Evolutionary conservation across 2,329 filamentous ascomycete genomes (phyloP), one percentile per base, ranked within the genome.

Genomic region (Daldinia sp.): DNA sequence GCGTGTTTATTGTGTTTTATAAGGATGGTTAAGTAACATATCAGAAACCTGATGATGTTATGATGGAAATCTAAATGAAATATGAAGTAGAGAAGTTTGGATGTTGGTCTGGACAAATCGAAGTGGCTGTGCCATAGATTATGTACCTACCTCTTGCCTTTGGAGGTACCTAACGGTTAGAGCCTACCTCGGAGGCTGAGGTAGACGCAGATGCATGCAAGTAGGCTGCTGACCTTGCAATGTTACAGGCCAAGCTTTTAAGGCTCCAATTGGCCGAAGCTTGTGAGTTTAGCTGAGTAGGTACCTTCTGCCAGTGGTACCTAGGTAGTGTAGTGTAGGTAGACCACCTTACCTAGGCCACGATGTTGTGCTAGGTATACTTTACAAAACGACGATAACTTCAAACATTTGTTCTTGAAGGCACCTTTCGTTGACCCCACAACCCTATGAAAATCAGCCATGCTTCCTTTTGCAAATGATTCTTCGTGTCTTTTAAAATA

Each of bases 101-200:
- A 32, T 45, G 21, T 4, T 45, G 2, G 13, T n/a, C 13, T 27
- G 23, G 37, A 50, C 47, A 5, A 17, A 21, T 9, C 13, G 27
- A 53, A 55, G 61, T 64, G 64, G 61, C 64, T 60, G 64, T 59
- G 58, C 35, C 52, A 39, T 25, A 59, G 15, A 45, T n/a, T n/a
- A n/a, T 45, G 30, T 32, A 32, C n/a, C 15, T 30, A 15, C 47
- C 4, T 13, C 9, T 15, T 29, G 19, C 43, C 43, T 30, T 9
- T 23, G 34, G 45, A 32, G 23, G n/a, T n/a, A n/a, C n/a, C n/a
- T n/a, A n/a, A n/a, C n/a, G n/a, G n/a, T n/a, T n/a, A n/a, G n/a
- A n/a, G n/a, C n/a, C n/a, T n/a, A n/a, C n/a, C n/a, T n/a, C n/a
- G n/a, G n/a, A n/a, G n/a, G n/a, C n/a, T n/a, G n/a, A n/a, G n/a